A percentile compares a stretch with the other conserved stretches of the same genome.
phyloP scores from a whole-genome alignment of 345 rosid species.

The Nasturtium officinale region DNA sequence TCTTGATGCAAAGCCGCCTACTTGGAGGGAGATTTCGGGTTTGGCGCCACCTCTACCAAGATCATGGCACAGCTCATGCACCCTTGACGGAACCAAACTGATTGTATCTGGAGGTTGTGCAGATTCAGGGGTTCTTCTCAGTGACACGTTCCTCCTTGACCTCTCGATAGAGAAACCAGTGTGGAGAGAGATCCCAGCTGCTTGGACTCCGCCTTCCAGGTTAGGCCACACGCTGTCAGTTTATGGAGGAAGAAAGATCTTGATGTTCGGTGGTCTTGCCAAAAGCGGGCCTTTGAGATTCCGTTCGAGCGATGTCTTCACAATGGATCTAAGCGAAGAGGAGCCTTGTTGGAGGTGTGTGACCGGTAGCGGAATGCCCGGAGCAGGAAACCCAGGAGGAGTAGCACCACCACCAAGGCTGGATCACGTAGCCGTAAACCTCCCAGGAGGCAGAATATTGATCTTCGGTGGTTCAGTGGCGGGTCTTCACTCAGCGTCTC shows the following conservation, averaged over 20 bases:
- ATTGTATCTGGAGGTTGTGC: conserved; percentile 94
- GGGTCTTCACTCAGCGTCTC: conserved; percentile 92
- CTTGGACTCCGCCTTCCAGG: conserved; percentile 92
- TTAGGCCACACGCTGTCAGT: conserved; percentile 81
- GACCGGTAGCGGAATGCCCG: conserved; percentile 83
- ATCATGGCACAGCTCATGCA: conserved; percentile 96
- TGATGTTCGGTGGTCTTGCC: conserved; percentile 91
- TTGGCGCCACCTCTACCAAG: conserved; percentile 87
- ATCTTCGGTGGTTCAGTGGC: conserved; percentile 89
- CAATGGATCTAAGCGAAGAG: conserved; percentile 87
- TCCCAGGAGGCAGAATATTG: conserved; percentile 79
- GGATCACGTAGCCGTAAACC: conserved; percentile 84
- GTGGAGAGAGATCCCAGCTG: conserved; percentile 87
- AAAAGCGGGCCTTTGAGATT: conserved; percentile 85
- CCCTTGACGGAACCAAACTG: conserved; percentile 86
- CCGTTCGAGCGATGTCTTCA: conserved; percentile 86
- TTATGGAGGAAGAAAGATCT: conserved; percentile 80
- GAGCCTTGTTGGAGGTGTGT: conserved; percentile 88
- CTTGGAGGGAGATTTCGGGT: conserved; percentile 89
- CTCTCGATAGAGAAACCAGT: conserved; percentile 84
- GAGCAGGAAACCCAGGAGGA: conserved; percentile 87
- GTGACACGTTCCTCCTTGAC: conserved; percentile 87
- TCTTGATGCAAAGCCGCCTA: conserved; percentile 83
- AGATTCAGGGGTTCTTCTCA: conserved; percentile 85
- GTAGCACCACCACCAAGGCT: conserved; percentile 89